Evolutionary conservation across 768 basidiomycete genomes (phyloP), one percentile per base, ranked within the genome.

Genomic region (Serendipita vermifera): DNA sequence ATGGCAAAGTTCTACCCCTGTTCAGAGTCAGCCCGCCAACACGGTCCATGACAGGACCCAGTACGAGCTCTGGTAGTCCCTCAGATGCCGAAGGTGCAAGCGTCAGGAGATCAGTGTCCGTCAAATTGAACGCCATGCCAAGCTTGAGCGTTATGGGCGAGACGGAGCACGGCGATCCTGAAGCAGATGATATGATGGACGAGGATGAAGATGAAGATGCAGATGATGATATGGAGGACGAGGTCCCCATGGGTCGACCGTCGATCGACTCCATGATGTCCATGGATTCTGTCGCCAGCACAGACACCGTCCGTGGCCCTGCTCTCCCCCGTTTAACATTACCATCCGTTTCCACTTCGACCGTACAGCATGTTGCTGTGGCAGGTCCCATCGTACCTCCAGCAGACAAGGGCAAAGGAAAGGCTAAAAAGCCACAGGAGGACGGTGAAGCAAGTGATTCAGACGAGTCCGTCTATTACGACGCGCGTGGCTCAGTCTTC

Each of bases 121-220:
- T 51, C 15, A 51, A 51, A 7, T 29, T 51, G 15, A n/a, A 27
- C 20, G 17, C 13, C 13, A 41, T 32, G 31, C 54, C 31, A 9
- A 55, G 46, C 29, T 29, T 65, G 24, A 70, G 67, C 27, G 68
- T 68, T 20, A 65, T 59, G 38, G 63, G 61, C 32, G 68, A 67
- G 35, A 72, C 68, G 3, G 70, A 69, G n/a, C 63, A 64, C 31
- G 68, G 67, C 2, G 71, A 71, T 2, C 67, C 63, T 13, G 63
- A 68, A 33, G 68, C 65, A 7, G 72, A 73, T 38, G 64, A 69
- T 9, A 71, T 67, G 26, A 65, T 68, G 40, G 33, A 59, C 7
- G 62, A 59, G 9, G 67, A 66, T 38, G 70, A 72, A 27, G 67
- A 68, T 13, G 72, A 71, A 33, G 73, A 72, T 7, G 69, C 68